These are phyloP conservation scores for Clonostachys sp. DNA, from an alignment of 2,329 filamentous ascomycete genomes.

Conservation along the genomic window DNA sequence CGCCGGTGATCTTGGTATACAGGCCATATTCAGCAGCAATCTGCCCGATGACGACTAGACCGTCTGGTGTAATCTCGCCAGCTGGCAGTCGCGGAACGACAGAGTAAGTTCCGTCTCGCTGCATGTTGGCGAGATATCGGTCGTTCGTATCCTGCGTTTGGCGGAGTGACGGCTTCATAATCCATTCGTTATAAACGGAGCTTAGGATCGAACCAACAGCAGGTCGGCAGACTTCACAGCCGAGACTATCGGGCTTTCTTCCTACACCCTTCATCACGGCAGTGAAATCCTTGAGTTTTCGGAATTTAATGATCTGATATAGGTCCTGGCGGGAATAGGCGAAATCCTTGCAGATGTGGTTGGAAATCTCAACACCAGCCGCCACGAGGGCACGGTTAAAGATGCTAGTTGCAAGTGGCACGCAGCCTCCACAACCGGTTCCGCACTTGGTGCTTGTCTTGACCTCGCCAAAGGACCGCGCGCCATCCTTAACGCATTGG, in stretches of 20 bases:
- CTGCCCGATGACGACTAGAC: conserved; percentile 75
- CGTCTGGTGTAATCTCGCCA: conserved; percentile 84
- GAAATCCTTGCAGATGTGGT: conserved; percentile 82
- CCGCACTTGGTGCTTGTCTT: conserved; percentile 91
- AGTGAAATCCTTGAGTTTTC: conserved; percentile 65
- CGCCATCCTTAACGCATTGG: conserved; percentile 58
- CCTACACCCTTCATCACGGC: conserved; percentile 78
- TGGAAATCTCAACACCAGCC: conserved; percentile 84
- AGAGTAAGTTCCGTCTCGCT: conserved; percentile 86
- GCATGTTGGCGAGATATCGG: conserved; percentile 81
- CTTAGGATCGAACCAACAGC: conserved; percentile 76
- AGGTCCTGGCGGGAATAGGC: conserved; percentile 78
- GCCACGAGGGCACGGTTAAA: conserved; percentile 85
- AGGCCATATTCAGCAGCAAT: conserved; percentile 81
- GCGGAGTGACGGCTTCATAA: conserved; percentile 66
- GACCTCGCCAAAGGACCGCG: conserved; percentile 58
- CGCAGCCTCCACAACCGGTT: conserved; percentile 84
- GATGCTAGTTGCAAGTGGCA: conserved; percentile 83
- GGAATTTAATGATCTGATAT: conserved; percentile 85
- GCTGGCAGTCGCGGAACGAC: conserved; percentile 79
- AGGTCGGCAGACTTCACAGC: conserved; percentile 86
- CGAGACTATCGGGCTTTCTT: conserved; percentile 65
- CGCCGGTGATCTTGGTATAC: conserved; percentile 90
- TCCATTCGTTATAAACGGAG: conserved; percentile 77
- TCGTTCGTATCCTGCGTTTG: conserved; percentile 91